Conservation (phyloP, 2,329 filamentous ascomycete genomes). For the Venturia oleaginea region DNA sequence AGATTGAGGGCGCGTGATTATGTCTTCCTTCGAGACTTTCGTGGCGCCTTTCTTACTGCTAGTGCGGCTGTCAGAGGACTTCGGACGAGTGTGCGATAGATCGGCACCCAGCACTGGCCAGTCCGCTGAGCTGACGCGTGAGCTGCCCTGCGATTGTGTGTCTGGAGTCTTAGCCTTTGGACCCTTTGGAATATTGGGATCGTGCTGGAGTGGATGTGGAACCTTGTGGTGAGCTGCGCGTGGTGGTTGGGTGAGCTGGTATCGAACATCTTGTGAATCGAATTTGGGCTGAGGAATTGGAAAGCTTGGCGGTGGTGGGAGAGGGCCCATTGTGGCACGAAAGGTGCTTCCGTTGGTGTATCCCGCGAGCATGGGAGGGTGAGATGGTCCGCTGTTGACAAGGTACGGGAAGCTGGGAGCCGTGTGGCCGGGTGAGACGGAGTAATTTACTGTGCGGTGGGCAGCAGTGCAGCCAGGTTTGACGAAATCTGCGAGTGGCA, state of each 20-base stretch:
- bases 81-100: neutral
- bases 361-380: neutral
- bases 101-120: neutral
- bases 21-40: neutral
- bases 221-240: neutral
- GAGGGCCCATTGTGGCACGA: neutral
- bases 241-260: neutral
- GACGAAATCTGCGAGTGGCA: neutral
- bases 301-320: neutral
- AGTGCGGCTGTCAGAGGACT: neutral
- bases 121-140: neutral
- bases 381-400: neutral
- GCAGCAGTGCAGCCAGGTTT: neutral
- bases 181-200: neutral
- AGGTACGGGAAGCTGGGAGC: neutral
- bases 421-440: neutral
- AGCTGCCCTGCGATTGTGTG: neutral
- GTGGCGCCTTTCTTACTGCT: neutral
- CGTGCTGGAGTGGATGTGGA: conserved; percentile 1
- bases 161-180: neutral
- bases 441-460: neutral
- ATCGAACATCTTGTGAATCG: neutral
- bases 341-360: neutral
- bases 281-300: neutral
- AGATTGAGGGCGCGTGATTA: neutral